Evolutionary conservation across 169 alveolate species (phyloP).

Genomic region (Babesia bigemina): DNA sequence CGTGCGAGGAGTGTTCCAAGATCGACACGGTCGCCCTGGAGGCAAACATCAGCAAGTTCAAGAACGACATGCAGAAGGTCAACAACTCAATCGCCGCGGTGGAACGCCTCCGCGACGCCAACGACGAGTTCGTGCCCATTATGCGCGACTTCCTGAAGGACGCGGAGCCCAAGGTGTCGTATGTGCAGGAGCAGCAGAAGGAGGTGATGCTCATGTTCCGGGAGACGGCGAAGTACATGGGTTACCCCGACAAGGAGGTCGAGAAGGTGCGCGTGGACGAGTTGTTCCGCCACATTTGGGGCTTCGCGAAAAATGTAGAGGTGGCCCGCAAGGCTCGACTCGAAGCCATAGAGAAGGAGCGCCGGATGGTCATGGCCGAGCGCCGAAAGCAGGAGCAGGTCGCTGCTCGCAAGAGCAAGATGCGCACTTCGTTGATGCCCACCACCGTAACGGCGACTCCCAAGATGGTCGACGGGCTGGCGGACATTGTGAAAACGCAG

Average conservation of each 20-base stretch:
- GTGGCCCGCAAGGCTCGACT: conserved; percentile 76
- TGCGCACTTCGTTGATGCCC: conserved; percentile 27
- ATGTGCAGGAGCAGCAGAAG: conserved; percentile 55
- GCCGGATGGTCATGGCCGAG: conserved; percentile 71
- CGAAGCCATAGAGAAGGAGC: conserved; percentile 76
- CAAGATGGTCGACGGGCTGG: conserved; percentile 51
- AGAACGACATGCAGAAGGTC: conserved; percentile 69
- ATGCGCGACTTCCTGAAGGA: conserved; percentile 68
- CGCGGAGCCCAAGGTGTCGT: conserved; percentile 76
- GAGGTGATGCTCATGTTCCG: conserved; percentile 72
- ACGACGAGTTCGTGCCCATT: conserved; percentile 70
- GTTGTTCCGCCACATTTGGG: conserved; percentile 82
- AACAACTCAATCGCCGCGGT: conserved; percentile 70
- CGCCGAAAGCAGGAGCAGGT: conserved; percentile 70
- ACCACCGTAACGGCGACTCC: conserved; percentile 58
- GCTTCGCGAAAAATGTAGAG: conserved; percentile 82
- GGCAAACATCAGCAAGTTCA: conserved; percentile 66
- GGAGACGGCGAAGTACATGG: conserved; percentile 80
- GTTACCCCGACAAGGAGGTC: conserved; percentile 85
- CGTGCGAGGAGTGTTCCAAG: conserved; percentile 71
- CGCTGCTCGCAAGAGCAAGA: conserved; percentile 44
- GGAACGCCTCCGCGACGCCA: conserved; percentile 67
- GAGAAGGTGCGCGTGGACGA: conserved; percentile 82
- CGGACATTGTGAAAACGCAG: conserved; percentile 51
- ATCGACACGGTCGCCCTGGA: conserved; percentile 73